These are phyloP conservation scores for Sugiyamaella smithiae DNA, from an alignment of 805 yeast genomes.

Conservation along the genomic window DNA sequence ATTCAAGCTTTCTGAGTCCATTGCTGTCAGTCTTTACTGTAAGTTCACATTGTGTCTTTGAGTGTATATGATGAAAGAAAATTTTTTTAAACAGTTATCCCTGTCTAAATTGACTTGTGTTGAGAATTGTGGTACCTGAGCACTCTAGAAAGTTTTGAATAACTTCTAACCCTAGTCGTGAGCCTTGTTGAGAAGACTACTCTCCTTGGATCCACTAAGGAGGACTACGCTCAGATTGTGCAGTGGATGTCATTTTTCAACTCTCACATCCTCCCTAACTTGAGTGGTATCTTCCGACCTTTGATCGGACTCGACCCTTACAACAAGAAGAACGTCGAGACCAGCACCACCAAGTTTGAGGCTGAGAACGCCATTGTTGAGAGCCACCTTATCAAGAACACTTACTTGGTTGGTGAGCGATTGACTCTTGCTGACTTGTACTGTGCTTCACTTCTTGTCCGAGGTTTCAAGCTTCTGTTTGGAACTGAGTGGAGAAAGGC, in stretches of 20 bases:
- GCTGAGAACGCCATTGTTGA: conserved; percentile 48
- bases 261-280: conserved; percentile 54
- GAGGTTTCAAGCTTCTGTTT: conserved; percentile 58
- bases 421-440: conserved; percentile 64
- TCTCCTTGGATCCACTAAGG: conserved; percentile 62
- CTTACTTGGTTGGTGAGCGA: conserved; percentile 70
- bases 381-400: conserved; percentile 54
- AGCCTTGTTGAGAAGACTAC: conserved; percentile 30
- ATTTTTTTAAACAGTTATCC: conserved; percentile 39
- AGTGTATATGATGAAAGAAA: conserved; percentile 31
- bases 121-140: conserved; percentile 27
- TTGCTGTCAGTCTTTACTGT: conserved; percentile 59
- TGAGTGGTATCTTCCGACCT: conserved; percentile 55
- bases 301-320: conserved; percentile 64
- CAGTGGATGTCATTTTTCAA: conserved; percentile 78
- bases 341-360: conserved; percentile 40
- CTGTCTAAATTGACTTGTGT: conserved; percentile 39
- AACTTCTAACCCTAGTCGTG: conserved; percentile 17
- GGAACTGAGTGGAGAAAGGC: conserved; percentile 63
- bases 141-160: background rate
- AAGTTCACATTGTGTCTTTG: conserved; percentile 27
- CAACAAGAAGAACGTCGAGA: conserved; percentile 69
- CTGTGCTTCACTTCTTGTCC: conserved; percentile 46
- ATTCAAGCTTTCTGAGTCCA: conserved; percentile 57
- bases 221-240: conserved; percentile 63